Evolutionary conservation across 2,329 filamentous ascomycete genomes (phyloP).

Genomic region (Nannizziopsis barbatae): DNA sequence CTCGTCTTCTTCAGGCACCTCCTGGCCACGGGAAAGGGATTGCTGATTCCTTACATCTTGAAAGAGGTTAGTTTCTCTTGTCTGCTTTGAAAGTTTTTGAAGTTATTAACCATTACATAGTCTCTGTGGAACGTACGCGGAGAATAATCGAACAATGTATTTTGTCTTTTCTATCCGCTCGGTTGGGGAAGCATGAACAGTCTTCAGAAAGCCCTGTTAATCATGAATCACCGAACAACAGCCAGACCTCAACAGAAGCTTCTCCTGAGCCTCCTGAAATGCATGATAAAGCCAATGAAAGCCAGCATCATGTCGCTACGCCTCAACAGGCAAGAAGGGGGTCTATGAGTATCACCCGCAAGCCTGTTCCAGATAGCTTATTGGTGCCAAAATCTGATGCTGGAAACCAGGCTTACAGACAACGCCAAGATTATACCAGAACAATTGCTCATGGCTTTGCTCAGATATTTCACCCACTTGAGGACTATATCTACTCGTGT

Average conservation of each 20-base stretch:
- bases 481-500: slow-evolving; percentile 62
- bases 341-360: background rate
- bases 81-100: background rate
- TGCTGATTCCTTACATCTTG: background rate
- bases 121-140: slow-evolving; percentile 12
- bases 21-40: background rate
- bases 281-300: background rate
- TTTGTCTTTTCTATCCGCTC: background rate
- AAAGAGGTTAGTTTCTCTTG: background rate
- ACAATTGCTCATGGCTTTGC: slow-evolving; percentile 13
- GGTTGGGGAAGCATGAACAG: background rate
- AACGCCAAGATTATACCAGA: background rate
- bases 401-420: background rate
- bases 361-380: background rate
- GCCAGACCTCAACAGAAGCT: background rate
- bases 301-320: too few species aligned
- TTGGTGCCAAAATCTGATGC: background rate
- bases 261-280: background rate
- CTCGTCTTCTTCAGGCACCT: slow-evolving; percentile 5
- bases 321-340: background rate
- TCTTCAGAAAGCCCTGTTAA: background rate
- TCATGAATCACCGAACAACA: background rate
- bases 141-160: slow-evolving; percentile 12
- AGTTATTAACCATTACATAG: background rate
- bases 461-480: slow-evolving; percentile 59